Percentiles rank a stretch among this genome's conserved stretches.
These are phyloP conservation scores for Plectosphaerella cucumerina DNA, from an alignment of 2,329 filamentous ascomycete species.

Conservation along the genomic window DNA sequence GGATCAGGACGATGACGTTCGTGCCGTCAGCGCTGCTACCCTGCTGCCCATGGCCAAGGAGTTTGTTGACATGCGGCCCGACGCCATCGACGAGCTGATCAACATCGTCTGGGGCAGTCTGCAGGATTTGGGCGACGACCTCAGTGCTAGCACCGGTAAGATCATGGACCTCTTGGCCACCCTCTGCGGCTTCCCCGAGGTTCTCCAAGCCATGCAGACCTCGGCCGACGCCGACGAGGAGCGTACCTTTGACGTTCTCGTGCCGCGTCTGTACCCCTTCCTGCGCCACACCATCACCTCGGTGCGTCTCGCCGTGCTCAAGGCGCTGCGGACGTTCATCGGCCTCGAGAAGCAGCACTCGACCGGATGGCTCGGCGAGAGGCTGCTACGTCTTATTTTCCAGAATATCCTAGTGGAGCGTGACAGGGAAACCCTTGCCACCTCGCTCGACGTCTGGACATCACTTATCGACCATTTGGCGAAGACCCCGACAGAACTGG, in stretches of 20 bases:
- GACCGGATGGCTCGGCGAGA: constrained; percentile 88
- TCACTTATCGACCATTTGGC: constrained; percentile 69
- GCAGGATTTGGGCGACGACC: constrained; percentile 91
- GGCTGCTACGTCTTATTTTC: constrained; percentile 82
- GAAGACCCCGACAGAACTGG: constrained; percentile 59
- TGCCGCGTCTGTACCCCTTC: constrained; percentile 93
- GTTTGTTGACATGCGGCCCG: constrained; percentile 80
- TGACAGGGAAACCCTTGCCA: constrained; percentile 74
- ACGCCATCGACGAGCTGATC: constrained; percentile 75
- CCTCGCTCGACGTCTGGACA: constrained; percentile 84
- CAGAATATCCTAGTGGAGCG: constrained; percentile 94
- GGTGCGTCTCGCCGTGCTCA: constrained; percentile 87
- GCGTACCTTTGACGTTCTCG: constrained; percentile 86
- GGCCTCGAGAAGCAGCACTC: constrained; percentile 76
- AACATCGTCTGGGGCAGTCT: constrained; percentile 97
- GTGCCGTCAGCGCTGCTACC: constrained; percentile 95
- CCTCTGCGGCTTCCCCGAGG: constrained; percentile 89
- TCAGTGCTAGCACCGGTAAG: constrained; percentile 94
- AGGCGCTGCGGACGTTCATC: constrained; percentile 89
- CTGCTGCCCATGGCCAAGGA: constrained; percentile 94
- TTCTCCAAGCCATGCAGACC: constrained; percentile 87
- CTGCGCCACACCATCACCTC: constrained; percentile 95
- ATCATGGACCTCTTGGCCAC: constrained; percentile 98
- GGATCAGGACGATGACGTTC: constrained; percentile 90
- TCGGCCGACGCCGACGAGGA: constrained; percentile 80